These are phyloP conservation scores for Sonneratia caseolaris DNA, from an alignment of 345 rosid genomes.

Conservation along the genomic window DNA sequence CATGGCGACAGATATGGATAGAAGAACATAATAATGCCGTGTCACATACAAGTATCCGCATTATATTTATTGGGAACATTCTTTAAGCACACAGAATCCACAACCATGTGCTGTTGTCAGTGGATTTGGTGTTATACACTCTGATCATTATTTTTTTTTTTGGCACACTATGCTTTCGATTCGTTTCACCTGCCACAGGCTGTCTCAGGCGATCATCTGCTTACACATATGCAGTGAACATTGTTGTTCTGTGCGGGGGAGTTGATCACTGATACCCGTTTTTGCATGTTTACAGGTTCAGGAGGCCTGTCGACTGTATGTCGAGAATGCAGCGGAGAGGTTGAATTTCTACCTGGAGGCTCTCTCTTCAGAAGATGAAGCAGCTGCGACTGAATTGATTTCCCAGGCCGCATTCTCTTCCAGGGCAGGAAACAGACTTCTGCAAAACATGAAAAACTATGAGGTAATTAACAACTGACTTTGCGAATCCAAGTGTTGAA, in stretches of 20 bases:
- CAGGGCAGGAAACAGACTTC: constrained; percentile 29
- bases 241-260: too few relatives aligned
- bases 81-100: background rate
- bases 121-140: background rate
- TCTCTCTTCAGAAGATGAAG: constrained; percentile 35
- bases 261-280: background rate
- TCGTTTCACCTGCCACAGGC: background rate
- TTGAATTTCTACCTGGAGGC: constrained; percentile 42
- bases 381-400: constrained; percentile 34
- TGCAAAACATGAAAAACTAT: constrained; percentile 26
- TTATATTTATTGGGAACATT: background rate
- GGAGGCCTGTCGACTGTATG: constrained; percentile 29
- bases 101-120: too few relatives aligned
- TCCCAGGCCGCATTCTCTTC: constrained; percentile 27
- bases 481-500: too few relatives aligned
- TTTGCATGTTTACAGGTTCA: constrained; percentile 25
- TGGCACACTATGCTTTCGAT: background rate
- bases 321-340: constrained; percentile 53
- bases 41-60: background rate
- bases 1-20: background rate
- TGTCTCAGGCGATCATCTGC: too few relatives aligned
- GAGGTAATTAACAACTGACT: constrained; percentile 25
- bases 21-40: background rate
- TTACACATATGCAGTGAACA: too few relatives aligned
- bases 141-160: too few relatives aligned